Percentiles rank a stretch among this genome's conserved stretches.
Conservation (phyloP, 192 early-diverging fungal genomes). For the Entomortierella chlamydospora region DNA sequence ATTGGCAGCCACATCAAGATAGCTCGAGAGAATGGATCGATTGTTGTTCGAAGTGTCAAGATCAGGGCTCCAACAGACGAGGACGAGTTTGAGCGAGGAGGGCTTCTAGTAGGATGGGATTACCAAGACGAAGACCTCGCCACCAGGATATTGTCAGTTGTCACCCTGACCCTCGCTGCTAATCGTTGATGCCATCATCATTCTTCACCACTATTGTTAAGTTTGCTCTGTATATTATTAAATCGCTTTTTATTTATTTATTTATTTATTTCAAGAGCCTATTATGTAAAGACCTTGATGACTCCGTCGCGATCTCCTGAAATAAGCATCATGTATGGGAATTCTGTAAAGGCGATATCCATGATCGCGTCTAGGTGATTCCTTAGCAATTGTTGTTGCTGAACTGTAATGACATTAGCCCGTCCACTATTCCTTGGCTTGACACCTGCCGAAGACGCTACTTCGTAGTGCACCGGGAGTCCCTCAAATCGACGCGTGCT, state of each 20-base stretch:
- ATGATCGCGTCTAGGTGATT: constrained; percentile 83
- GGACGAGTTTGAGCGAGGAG: constrained; percentile 39
- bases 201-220: too few relatives aligned
- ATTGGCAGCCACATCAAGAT: constrained; percentile 43
- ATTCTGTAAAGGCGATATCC: constrained; percentile 72
- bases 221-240: neutral
- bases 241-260: neutral
- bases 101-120: constrained; percentile 68
- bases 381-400: constrained; percentile 67
- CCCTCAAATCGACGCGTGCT: constrained; percentile 71
- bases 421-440: constrained; percentile 52
- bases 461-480: constrained; percentile 68
- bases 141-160: constrained; percentile 63
- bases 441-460: constrained; percentile 49
- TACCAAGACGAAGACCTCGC: constrained; percentile 77
- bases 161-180: constrained; percentile 45
- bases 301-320: constrained; percentile 82
- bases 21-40: constrained; percentile 10
- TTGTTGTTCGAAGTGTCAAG: constrained; percentile 38
- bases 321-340: constrained; percentile 83
- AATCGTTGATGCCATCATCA: constrained; percentile 32
- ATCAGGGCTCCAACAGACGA: constrained; percentile 34
- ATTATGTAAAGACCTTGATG: constrained; percentile 68
- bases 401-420: constrained; percentile 52
- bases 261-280: neutral